These are phyloP conservation scores for Cynanchum wilfordii DNA, from an alignment of 257 asterid genomes.

Conservation along the genomic window DNA sequence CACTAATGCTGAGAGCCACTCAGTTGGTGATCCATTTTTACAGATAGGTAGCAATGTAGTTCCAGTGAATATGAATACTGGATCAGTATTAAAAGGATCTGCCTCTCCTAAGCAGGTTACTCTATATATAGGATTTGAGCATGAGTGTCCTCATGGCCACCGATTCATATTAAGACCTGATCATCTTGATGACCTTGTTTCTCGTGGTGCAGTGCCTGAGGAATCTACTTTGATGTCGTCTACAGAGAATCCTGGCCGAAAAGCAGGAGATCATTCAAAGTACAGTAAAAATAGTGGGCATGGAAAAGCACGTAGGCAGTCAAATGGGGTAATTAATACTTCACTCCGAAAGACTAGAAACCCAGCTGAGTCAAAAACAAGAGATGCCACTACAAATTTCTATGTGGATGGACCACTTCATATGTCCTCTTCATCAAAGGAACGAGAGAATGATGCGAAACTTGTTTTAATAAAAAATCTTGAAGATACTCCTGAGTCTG, in stretches of 20 bases:
- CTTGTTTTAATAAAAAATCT: conserved; percentile 35
- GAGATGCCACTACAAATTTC: conserved; percentile 36
- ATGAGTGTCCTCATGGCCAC: conserved; percentile 94
- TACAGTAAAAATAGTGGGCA: conserved; percentile 49
- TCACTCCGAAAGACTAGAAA: conserved; percentile 42
- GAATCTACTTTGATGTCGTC: conserved; percentile 38
- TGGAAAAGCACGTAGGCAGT: conserved; percentile 50
- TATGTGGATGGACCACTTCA: conserved; percentile 36
- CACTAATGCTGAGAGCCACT: conserved; percentile 19
- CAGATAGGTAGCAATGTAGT: conserved; percentile 38
- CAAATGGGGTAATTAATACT: conserved; percentile 48
- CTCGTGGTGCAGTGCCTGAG: conserved; percentile 48
- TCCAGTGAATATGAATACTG: conserved; percentile 28
- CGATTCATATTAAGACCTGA: conserved; percentile 67
- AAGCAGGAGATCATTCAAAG: conserved; percentile 39
- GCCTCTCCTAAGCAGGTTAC: conserved; percentile 37
- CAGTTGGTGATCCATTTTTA: conserved; percentile 35
- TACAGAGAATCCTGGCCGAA: conserved; percentile 38
- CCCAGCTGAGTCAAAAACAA: conserved; percentile 54
- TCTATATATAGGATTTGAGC: conserved; percentile 76
- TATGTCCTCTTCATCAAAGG: conserved; percentile 37
- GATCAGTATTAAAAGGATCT: conserved; percentile 29
- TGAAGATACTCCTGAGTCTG: conserved; percentile 39
- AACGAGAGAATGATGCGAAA: conserved; percentile 26
- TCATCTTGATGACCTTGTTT: conserved; percentile 70